Evolutionary conservation across 2,329 filamentous ascomycete genomes (phyloP), one percentile per base, ranked within the genome.

Genomic region (Elsinoe australis): DNA sequence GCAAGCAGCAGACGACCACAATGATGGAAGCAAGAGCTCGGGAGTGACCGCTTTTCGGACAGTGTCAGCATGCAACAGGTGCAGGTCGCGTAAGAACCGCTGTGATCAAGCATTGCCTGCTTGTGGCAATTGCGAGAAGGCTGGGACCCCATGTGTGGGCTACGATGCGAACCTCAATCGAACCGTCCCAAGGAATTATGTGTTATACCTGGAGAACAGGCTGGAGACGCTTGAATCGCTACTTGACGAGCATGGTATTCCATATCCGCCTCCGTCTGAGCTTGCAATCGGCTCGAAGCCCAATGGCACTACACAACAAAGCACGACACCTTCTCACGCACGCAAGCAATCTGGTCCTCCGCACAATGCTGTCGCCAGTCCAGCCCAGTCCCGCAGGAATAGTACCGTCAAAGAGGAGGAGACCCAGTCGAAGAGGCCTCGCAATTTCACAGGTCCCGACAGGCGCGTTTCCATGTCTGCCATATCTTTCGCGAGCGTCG

Each of bases 81-180:
- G 90, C 66, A 79, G 90, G 36, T 70, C 94, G 64, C 79, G 90
- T 60, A 96, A 96, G 73, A 96, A 95, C 64, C 78, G 88, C 47
- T 96, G 90, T 67, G 90, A 96, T 17, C 39, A 44, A 26, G 39
- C 31, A 31, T 75, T 96, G 53, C 90, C 90, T 6, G 87, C 85
- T 58, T 96, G 90, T 65, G 83, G 85, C 33, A 87, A 86, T 57
- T 96, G 90, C 67, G 87, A 89, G 64, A 95, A 95, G 70, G 89
- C 86, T n/a, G 78, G 79, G 51, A 86, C 94, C 36, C 83, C 85
- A 56, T 96, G 92, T 64, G 87, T 95, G 44, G 90, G 90, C 53
- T 95, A 95, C 66, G 90, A 96, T 63, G 89, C 90, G 26, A 95
- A 95, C 61, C 94, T 87, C 18, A 95, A 95, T 73, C 82, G 86